These are phyloP conservation scores for Lignosus rhinocerotis DNA, from an alignment of 1,284 basidiomycete species.

Conservation along the genomic window DNA sequence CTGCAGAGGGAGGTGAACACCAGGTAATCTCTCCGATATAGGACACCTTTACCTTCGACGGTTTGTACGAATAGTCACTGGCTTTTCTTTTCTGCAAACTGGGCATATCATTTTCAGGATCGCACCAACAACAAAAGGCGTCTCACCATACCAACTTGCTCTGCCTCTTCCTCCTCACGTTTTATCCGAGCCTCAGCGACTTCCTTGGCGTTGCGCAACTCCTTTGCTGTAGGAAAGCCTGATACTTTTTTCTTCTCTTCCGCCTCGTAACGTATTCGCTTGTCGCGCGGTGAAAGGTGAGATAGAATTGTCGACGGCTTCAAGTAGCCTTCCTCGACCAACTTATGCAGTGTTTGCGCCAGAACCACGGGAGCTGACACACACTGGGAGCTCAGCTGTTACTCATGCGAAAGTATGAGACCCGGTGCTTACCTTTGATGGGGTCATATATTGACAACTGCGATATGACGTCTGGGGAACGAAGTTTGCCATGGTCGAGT, in stretches of 20 bases:
- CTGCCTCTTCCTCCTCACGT: slow-evolving; percentile 70
- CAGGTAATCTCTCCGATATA: not conserved
- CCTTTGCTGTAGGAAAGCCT: slow-evolving; percentile 75
- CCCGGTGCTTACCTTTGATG: slow-evolving; percentile 51
- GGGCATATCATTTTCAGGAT: slow-evolving; percentile 10
- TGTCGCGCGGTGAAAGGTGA: slow-evolving; percentile 75
- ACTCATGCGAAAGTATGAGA: not conserved
- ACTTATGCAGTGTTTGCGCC: slow-evolving; percentile 59
- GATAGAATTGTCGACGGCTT: slow-evolving; percentile 73
- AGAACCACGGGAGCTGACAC: slow-evolving; percentile 51
- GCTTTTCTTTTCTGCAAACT: slow-evolving; percentile 58
- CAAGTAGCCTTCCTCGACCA: slow-evolving; percentile 66
- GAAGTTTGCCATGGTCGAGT: slow-evolving; percentile 86
- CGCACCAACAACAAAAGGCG: not conserved
- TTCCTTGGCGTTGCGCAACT: slow-evolving; percentile 69
- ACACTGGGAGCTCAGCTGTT: not conserved
- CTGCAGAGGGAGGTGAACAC: slow-evolving; percentile 36
- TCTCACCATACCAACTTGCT: slow-evolving; percentile 70
- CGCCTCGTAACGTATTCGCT: slow-evolving; percentile 69
- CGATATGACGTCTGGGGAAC: slow-evolving; percentile 69
- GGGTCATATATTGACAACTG: slow-evolving; percentile 51
- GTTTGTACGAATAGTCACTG: slow-evolving; percentile 48
- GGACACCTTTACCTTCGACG: slow-evolving; percentile 49
- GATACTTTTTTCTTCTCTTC: slow-evolving; percentile 73
- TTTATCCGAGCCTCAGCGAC: slow-evolving; percentile 59